phyloP scores from a whole-genome alignment of 345 rosid species.

The Populus deltoides region DNA sequence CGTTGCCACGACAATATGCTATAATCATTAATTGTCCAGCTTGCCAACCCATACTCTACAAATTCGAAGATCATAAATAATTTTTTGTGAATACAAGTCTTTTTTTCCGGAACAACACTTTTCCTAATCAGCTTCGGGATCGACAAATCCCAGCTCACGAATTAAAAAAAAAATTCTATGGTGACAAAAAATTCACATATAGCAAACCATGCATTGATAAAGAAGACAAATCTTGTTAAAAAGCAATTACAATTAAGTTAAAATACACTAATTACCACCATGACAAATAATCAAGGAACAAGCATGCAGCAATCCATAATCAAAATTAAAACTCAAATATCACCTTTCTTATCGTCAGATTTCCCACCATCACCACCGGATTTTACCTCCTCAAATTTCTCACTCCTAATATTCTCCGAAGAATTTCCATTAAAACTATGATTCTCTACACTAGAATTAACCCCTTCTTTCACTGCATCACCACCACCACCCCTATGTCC shows the following conservation, averaged over 20 bases:
- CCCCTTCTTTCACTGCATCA: constrained; percentile 39
- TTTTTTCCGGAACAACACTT: neutral
- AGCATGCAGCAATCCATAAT: neutral
- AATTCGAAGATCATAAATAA: neutral
- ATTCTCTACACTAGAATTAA: constrained; percentile 30
- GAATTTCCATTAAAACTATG: constrained; percentile 32
- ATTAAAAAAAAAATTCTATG: neutral
- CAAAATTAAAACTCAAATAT: constrained; percentile 6
- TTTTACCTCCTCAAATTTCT: constrained; percentile 35
- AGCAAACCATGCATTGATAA: neutral
- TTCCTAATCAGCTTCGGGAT: neutral
- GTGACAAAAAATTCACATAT: neutral
- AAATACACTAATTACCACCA: neutral
- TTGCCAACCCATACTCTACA: neutral
- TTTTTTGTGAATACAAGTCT: neutral
- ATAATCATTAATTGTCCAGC: neutral
- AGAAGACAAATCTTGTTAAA: neutral
- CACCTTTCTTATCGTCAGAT: constrained; percentile 63
- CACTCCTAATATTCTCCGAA: constrained; percentile 28
- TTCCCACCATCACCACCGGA: constrained; percentile 27
- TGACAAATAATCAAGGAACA: neutral
- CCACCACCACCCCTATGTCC: constrained; percentile 37
- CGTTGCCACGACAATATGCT: neutral
- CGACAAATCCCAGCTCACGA: neutral
- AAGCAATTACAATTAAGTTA: neutral